phyloP scores from a whole-genome alignment of 371 early-diverging fungal species.

The Syncephalastrum monosporum region DNA sequence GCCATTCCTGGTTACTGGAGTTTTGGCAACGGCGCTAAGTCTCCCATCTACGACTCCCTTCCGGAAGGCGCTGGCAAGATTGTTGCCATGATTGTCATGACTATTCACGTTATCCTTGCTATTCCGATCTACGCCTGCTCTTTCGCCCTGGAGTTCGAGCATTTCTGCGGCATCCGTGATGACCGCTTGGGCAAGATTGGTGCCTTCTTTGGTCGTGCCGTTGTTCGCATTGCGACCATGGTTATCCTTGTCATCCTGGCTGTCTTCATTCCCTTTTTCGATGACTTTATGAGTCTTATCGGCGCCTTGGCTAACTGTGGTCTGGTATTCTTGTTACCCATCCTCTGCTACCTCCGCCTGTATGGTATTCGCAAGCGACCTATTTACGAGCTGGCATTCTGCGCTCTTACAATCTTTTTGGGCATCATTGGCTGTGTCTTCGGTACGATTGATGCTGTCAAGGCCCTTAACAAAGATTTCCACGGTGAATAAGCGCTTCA shows the following conservation, averaged over 20 bases:
- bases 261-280: conserved; percentile 66
- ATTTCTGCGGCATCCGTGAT: conserved; percentile 38
- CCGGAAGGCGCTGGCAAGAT: conserved; percentile 62
- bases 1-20: conserved; percentile 82
- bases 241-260: conserved; percentile 53
- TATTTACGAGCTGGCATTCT: conserved; percentile 49
- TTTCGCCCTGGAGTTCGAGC: conserved; percentile 75
- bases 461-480: conserved; percentile 12
- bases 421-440: conserved; percentile 62
- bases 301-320: conserved; percentile 69
- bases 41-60: conserved; percentile 78
- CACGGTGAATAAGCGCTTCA: conserved; percentile 3
- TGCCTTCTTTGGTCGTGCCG: conserved; percentile 51
- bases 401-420: conserved; percentile 53
- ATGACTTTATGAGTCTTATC: conserved; percentile 73
- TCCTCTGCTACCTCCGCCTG: conserved; percentile 61
- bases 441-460: conserved; percentile 63
- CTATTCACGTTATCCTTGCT: conserved; percentile 85
- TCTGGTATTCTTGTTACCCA: conserved; percentile 71
- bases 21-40: conserved; percentile 68
- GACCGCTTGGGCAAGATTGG: conserved; percentile 35
- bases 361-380: conserved; percentile 55
- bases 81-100: conserved; percentile 76
- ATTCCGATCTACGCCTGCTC: conserved; percentile 83
- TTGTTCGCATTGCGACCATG: conserved; percentile 52